These are phyloP conservation scores for Tricholoma flavovirens DNA, from an alignment of 768 basidiomycete genomes.

Conservation along the genomic window DNA sequence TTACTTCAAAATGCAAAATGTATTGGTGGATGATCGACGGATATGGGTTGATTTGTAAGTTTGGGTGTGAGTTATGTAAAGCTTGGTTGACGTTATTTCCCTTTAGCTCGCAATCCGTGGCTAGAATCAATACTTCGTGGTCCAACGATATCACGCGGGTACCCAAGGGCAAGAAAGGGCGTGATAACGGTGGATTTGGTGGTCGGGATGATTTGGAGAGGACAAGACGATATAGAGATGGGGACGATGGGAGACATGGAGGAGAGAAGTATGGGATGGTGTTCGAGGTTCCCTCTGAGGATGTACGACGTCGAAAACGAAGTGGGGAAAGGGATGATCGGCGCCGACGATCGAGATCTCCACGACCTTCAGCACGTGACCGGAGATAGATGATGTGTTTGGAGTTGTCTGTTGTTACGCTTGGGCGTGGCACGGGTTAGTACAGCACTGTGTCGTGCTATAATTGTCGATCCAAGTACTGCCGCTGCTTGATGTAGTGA, in stretches of 20 bases:
- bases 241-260: conserved; percentile 21
- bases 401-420: too few relatives aligned
- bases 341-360: conserved; percentile 35
- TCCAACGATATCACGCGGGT: conserved; percentile 68
- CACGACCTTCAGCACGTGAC: conserved; percentile 7
- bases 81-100: conserved; percentile 15
- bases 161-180: conserved; percentile 23
- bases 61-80: not conserved
- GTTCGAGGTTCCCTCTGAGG: conserved; percentile 56
- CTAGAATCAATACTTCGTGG: conserved; percentile 77
- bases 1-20: conserved; percentile 99
- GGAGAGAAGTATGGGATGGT: conserved; percentile 67
- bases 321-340: conserved; percentile 27
- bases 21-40: conserved; percentile 91
- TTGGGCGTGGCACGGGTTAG: conserved; percentile 5
- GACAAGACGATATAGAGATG: conserved; percentile 62
- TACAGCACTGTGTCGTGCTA: not conserved
- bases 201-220: conserved; percentile 73
- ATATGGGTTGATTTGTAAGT: conserved; percentile 99
- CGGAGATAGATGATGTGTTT: conserved; percentile 5
- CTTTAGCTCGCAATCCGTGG: conserved; percentile 87
- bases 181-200: conserved; percentile 45
- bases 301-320: conserved; percentile 39
- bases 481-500: not conserved
- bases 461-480: not conserved